Percentiles rank a stretch among this genome's conserved stretches.
Evolutionary conservation across 441 rosid species (phyloP).

Genomic region (Geranium incanum): DNA sequence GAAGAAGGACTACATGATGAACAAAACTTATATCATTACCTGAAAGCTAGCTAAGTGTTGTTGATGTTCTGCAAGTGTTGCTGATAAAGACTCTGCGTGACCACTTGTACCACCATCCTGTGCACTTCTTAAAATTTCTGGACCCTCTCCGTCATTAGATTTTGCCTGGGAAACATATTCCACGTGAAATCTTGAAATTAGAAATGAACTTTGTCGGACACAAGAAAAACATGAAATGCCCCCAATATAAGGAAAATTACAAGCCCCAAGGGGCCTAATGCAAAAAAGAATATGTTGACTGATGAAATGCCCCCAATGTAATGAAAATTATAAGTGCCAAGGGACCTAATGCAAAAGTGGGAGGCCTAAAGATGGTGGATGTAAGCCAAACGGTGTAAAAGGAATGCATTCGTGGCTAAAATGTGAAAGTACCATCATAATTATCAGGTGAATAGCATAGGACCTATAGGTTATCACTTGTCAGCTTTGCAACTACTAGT

Average conservation of each 20-base stretch:
- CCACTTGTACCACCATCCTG: constrained; percentile 73
- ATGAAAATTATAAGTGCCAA: neutral
- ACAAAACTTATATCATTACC: constrained; percentile 35
- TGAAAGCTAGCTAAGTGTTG: constrained; percentile 98
- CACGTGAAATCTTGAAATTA: neutral
- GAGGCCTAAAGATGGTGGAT: neutral
- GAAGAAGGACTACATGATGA: constrained; percentile 7
- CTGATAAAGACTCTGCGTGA: constrained; percentile 85
- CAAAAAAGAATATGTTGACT: neutral
- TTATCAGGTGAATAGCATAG: neutral
- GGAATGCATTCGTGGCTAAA: neutral
- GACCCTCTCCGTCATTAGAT: constrained; percentile 96
- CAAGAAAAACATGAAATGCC: neutral
- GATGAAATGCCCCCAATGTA: neutral
- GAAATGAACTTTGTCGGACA: neutral
- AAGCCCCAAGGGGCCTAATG: neutral
- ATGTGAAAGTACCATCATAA: neutral
- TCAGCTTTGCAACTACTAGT: neutral
- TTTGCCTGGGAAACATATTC: constrained; percentile 51
- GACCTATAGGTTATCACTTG: neutral
- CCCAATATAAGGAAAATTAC: neutral
- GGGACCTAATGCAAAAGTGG: neutral
- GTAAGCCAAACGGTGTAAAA: neutral
- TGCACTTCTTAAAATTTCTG: constrained; percentile 73
- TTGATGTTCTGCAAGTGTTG: constrained; percentile 89